phyloP scores from a whole-genome alignment of 345 rosid species.

The Melastoma malabathricum region DNA sequence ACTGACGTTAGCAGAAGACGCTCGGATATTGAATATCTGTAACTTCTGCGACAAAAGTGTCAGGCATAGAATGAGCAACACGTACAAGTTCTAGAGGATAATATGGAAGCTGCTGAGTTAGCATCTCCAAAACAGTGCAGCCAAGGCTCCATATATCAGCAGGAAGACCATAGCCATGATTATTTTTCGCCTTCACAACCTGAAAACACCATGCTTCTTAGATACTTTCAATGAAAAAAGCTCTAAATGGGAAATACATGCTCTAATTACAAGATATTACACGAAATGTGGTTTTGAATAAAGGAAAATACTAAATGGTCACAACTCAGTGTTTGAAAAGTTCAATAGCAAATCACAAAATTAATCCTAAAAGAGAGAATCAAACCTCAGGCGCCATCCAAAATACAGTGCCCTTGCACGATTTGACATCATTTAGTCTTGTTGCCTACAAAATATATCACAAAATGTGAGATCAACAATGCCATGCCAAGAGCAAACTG shows the following conservation, averaged over 20 bases:
- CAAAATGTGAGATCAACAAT: neutral
- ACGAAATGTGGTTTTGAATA: too few relatives aligned
- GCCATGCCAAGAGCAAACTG: too few relatives aligned
- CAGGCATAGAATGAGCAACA: conserved; percentile 1
- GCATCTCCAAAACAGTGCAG: conserved; percentile 88
- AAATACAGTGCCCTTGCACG: conserved; percentile 75
- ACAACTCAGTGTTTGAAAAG: too few relatives aligned
- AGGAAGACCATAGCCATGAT: conserved; percentile 68
- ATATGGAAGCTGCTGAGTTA: conserved; percentile 57
- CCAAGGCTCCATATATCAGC: conserved; percentile 99
- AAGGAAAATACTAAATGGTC: too few relatives aligned
- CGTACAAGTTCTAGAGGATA: conserved; percentile 51
- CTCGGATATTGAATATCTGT: too few relatives aligned
- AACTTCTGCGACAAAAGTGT: neutral
- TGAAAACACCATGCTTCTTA: conserved; percentile 9
- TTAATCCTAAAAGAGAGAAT: conserved; percentile 5
- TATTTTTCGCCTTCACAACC: conserved; percentile 58
- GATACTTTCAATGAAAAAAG: neutral
- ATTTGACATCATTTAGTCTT: conserved; percentile 60
- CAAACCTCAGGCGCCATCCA: conserved; percentile 99
- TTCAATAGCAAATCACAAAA: too few relatives aligned
- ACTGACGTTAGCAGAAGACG: too few relatives aligned
- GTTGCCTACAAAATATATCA: conserved; percentile 37
- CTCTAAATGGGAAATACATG: too few relatives aligned
- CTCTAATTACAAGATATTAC: too few relatives aligned